These are phyloP conservation scores for Trichoderma reesei DNA, from an alignment of 495 filamentous ascomycete species.

Conservation along the genomic window DNA sequence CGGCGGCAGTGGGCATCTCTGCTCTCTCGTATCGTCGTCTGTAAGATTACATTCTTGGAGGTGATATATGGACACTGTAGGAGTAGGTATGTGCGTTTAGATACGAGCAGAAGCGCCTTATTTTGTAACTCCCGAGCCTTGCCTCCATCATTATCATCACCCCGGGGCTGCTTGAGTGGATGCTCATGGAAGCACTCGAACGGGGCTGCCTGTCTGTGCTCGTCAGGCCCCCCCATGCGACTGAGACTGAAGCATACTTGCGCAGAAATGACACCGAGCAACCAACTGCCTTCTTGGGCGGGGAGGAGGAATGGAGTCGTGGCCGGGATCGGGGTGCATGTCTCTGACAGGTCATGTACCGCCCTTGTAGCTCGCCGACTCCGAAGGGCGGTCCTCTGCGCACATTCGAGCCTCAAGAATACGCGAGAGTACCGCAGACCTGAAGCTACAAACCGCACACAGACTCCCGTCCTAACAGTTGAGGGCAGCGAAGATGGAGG, in stretches of 20 bases:
- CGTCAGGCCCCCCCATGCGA: neutral
- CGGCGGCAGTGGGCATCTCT: neutral
- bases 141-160: neutral
- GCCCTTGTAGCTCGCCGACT: neutral
- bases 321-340: neutral
- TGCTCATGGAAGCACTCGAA: neutral
- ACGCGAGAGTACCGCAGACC: no score
- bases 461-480: no score
- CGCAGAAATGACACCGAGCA: neutral
- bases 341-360: slow-evolving; percentile 3
- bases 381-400: neutral
- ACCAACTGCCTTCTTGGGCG: neutral
- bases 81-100: no score
- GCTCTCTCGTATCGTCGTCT: neutral
- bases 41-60: no score
- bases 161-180: neutral
- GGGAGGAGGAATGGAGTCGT: neutral
- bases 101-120: no score
- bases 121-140: neutral
- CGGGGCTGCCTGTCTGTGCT: neutral
- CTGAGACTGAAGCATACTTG: neutral
- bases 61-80: no score
- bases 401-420: no score
- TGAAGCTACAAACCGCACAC: no score
- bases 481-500: no score